These are phyloP conservation scores for Tuctoria greenei DNA, from an alignment of 176 grass and related monocot species.

Conservation along the genomic window DNA sequence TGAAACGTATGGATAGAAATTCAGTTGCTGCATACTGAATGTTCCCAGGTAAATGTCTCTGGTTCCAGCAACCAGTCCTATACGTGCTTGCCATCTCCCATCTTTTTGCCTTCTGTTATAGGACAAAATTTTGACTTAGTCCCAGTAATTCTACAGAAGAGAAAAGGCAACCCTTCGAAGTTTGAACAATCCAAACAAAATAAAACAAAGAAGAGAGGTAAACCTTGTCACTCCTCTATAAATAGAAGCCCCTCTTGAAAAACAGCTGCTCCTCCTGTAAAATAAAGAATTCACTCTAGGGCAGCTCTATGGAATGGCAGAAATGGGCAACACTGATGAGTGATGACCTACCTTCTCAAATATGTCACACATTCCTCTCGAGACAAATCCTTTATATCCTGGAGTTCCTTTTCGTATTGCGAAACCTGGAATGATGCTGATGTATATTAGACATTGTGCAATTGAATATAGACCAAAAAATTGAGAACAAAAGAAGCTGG, in stretches of 20 bases:
- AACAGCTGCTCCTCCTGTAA: slow-evolving; percentile 89
- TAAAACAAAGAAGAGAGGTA: slow-evolving; percentile 24
- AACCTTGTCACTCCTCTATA: slow-evolving; percentile 99
- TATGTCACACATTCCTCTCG: slow-evolving; percentile 87
- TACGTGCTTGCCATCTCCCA: slow-evolving; percentile 94
- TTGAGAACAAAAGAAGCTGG: background rate
- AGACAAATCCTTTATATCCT: slow-evolving; percentile 62
- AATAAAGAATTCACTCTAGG: background rate
- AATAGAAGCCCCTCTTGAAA: slow-evolving; percentile 95
- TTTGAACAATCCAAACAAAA: slow-evolving; percentile 18
- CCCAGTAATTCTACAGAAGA: slow-evolving; percentile 22
- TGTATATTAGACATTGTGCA: slow-evolving; percentile 26
- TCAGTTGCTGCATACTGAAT: slow-evolving; percentile 60
- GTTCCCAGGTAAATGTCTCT: slow-evolving; percentile 99
- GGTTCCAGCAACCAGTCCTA: slow-evolving; percentile 81
- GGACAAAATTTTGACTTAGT: slow-evolving; percentile 21
- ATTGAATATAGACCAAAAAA: background rate
- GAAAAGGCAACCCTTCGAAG: background rate
- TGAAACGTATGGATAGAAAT: background rate
- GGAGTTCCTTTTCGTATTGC: slow-evolving; percentile 70
- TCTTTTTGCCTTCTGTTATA: slow-evolving; percentile 86
- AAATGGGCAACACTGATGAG: slow-evolving; percentile 31
- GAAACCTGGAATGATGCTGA: slow-evolving; percentile 45
- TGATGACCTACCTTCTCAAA: slow-evolving; percentile 69
- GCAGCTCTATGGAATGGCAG: background rate